phyloP scores from a whole-genome alignment of 306 rosid species.

The Casuarina cunninghamiana region DNA sequence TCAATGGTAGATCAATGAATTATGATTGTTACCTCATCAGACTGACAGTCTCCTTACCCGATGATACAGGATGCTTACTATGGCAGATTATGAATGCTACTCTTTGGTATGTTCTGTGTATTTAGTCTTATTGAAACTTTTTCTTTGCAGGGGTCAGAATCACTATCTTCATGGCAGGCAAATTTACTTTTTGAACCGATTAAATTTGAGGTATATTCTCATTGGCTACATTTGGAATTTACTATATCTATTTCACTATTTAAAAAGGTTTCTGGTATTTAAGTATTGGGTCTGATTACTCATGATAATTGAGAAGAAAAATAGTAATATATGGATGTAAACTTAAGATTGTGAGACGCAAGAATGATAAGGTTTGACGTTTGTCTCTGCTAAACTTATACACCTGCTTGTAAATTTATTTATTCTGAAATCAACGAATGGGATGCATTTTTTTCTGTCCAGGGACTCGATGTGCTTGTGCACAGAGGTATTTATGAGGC shows the following conservation, averaged over 20 bases:
- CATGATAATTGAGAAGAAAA: not conserved
- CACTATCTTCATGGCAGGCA: conserved; percentile 97
- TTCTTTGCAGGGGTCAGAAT: conserved; percentile 75
- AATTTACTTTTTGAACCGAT: conserved; percentile 92
- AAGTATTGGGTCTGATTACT: not conserved
- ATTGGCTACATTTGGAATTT: not conserved
- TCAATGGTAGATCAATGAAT: not conserved
- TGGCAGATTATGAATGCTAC: conserved; percentile 1
- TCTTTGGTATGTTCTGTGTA: not conserved
- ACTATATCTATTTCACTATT: not conserved
- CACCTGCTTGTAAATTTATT: too few relatives aligned
- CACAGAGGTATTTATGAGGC: conserved; percentile 99
- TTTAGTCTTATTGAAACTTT: not conserved
- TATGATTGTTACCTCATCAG: not conserved
- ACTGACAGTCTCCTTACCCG: not conserved
- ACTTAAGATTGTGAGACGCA: not conserved
- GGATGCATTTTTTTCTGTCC: not conserved
- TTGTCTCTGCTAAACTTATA: not conserved
- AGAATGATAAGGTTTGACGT: not conserved
- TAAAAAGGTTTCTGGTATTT: not conserved
- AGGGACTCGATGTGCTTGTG: conserved; percentile 82
- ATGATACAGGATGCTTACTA: conserved; percentile 1
- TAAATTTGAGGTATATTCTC: conserved; percentile 70
- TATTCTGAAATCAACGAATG: conserved; percentile 22
- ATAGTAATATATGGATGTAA: not conserved